Evolutionary conservation across 257 asterid species (phyloP).

Genomic region (Plantago elongata): DNA sequence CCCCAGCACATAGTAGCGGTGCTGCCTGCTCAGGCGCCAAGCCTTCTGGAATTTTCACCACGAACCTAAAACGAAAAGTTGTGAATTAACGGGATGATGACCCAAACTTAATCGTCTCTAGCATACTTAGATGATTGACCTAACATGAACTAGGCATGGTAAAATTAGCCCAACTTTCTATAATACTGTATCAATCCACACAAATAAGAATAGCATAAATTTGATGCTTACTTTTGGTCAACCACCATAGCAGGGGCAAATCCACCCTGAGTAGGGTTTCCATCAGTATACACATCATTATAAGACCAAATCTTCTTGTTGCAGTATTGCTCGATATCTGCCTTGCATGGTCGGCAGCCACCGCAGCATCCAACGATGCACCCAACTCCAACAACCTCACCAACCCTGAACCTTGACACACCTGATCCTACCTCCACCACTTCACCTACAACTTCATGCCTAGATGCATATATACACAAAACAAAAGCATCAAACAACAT

Average conservation of each 20-base stretch:
- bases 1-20: conserved; percentile 87
- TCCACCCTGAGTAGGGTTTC: conserved; percentile 89
- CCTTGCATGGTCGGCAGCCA: conserved; percentile 56
- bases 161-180: background rate
- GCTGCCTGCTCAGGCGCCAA: conserved; percentile 92
- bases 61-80: conserved; percentile 41
- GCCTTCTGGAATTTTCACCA: conserved; percentile 85
- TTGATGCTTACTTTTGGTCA: conserved; percentile 61
- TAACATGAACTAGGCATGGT: background rate
- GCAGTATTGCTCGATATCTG: conserved; percentile 88
- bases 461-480: conserved; percentile 10
- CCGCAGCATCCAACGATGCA: conserved; percentile 73
- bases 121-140: background rate
- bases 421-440: conserved; percentile 77
- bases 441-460: conserved; percentile 97
- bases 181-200: background rate
- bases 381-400: conserved; percentile 85
- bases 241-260: conserved; percentile 77
- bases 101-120: background rate
- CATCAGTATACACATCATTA: conserved; percentile 86
- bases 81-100: background rate
- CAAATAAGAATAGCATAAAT: background rate
- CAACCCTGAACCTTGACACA: conserved; percentile 61
- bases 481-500: background rate
- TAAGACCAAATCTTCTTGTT: conserved; percentile 89